Base-by-base conservation (phyloP, 2,329 filamentous ascomycete genomes). In the Scolecobasidium constrictum region DNA sequence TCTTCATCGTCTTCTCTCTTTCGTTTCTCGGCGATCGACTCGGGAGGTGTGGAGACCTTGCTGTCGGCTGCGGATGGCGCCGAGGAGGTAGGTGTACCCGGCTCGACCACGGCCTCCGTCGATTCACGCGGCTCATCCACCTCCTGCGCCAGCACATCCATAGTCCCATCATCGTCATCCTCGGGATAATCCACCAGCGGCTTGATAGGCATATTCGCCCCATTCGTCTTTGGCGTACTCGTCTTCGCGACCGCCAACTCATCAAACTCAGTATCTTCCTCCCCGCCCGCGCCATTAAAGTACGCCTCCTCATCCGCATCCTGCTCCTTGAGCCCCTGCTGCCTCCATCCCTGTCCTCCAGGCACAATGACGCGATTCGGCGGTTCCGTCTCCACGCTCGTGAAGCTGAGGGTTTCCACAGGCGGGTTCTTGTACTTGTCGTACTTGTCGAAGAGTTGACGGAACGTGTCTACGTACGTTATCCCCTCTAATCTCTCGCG, bases 1-100 rank as follows among this genome's bases (percentile, higher is more conserved):
- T 94, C 88, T 36, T 95, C 90, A 56, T 94, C 88, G 45, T 95
- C 90, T 57, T 94, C 88, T 52, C 92, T 77, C 38, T 90, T 77
- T 38, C 90, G 81, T 63, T 96, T 96, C 59, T 94, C 86, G 0
- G 86, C 83, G 15, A 94, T 64, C 42, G 86, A 75, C 60, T 94
- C 86, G 0, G 81, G 83, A 3, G 82, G 81, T 5, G 58, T 55
- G 18, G 63, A 43, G 5, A 60, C 56, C n/a, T 55, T 52, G 28
- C 38, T 13, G 46, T 48, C 59, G 48, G 11, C 49, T 57, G 57
- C 9, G 62, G 55, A 36, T 49, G 48, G 7, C 5, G 46, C 44
- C 31, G 57, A 55, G 34, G 54, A 44, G 42, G 55, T 49, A 36
- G 47, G 53, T 17, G 44, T 48, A 35, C 49, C 46, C n/a, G n/a